Conservation (phyloP, 2,329 filamentous ascomycete genomes). For the Fusarium coicis region DNA sequence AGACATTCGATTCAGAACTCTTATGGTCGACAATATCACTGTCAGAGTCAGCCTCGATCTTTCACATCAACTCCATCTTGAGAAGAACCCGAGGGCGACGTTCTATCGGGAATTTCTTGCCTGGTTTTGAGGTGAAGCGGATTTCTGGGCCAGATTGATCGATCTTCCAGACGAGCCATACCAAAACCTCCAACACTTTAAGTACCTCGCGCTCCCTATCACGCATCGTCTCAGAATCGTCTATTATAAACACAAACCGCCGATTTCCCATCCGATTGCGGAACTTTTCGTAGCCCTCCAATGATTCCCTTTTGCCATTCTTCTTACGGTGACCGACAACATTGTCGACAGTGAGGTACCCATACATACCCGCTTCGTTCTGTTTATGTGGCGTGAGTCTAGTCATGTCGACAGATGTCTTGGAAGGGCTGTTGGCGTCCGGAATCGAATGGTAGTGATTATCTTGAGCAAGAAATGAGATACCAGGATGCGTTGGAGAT, state of each 20-base stretch:
- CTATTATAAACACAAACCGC: constrained; percentile 26
- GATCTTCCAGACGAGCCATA: constrained; percentile 12
- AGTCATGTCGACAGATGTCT: background rate
- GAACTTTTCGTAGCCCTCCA: constrained; percentile 8
- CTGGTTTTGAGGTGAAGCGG: constrained; percentile 15
- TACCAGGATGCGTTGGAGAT: background rate
- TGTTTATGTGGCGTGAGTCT: background rate
- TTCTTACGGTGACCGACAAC: background rate
- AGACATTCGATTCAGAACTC: background rate
- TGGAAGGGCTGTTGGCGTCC: background rate
- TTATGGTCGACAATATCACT: constrained; percentile 34
- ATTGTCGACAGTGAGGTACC: background rate
- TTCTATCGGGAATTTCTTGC: background rate
- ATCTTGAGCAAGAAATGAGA: background rate
- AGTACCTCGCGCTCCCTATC: background rate
- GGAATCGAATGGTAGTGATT: background rate
- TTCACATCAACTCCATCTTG: background rate
- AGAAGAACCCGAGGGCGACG: background rate
- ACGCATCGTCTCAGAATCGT: constrained; percentile 25
- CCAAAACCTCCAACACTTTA: background rate
- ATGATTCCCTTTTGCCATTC: background rate
- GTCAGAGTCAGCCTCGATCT: background rate
- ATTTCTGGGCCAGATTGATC: constrained; percentile 4
- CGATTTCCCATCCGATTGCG: background rate
- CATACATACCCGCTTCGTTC: background rate